Evolutionary conservation across 2,329 filamentous ascomycete genomes (phyloP), one percentile per base, ranked within the genome.

Genomic region (Fusarium sp.): DNA sequence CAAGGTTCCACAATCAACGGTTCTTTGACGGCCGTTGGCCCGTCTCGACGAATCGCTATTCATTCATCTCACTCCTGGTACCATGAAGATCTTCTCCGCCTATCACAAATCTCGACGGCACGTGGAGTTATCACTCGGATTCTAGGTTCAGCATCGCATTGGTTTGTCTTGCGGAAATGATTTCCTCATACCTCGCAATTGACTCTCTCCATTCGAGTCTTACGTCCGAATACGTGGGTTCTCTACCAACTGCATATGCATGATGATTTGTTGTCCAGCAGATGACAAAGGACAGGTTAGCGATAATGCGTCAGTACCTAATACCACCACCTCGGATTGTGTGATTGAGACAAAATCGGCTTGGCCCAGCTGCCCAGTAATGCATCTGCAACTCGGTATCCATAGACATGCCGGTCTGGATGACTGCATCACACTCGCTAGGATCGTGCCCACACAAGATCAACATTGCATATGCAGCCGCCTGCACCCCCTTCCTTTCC

Each of bases 101-200:
- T 68, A 68, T 66, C 65, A 68, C 18, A 29, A 41, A 58, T 23
- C 40, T 50, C 36, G 48, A 50, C 23, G 31, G 60, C 47, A 39
- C 47, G 47, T 69, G 47, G 55, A 41, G 49, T 58, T 47, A 63
- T 69, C 60, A 68, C 60, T 50, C 31, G 25, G 31, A n/a, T 49
- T 33, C 43, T 37, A 33, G 17, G 29, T 25, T 33, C 45, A 33
- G 52, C 27, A 39, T 33, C 33, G 35, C 47, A 40, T 54, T 42
- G 40, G 48, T 37, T 23, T 51, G 14, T 29, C 41, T 51, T 33
- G 21, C 31, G 21, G 46, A 41, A n/a, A 42, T 35, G 35, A 18
- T 39, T 45, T 47, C 54, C 33, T 25, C 46, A 37, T 45, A 43
- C 29, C 45, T 55, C 35, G 21, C 11, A 15, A 37, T 33, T 49